Evolutionary conservation across 2,329 filamentous ascomycete genomes (phyloP), one percentile per base, ranked within the genome.

Genomic region (Teratosphaeria pseudoeucalypti): DNA sequence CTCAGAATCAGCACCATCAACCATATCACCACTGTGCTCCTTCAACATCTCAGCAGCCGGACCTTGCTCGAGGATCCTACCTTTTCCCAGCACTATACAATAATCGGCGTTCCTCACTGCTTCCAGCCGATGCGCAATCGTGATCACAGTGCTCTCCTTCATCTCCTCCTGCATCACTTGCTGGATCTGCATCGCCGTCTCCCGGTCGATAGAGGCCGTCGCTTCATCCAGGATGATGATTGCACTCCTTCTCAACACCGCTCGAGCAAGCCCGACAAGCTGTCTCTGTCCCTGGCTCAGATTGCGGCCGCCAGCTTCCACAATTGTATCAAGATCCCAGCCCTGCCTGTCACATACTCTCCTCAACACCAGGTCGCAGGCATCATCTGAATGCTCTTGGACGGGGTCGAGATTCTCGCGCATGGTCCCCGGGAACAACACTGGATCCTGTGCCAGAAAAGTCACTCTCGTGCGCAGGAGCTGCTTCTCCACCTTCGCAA

Each of bases 181-280:
- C 67, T 84, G 80, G 54, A 85, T 82, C 60, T 79, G 70, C 66
- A 75, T 74, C 16, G 83, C 82, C 0, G 83, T 86, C 62, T 85
- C 82, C 57, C 79, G 77, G 68, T 87, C 85, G 62, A 86, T 84
- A 55, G 80, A 83, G 2, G 84, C 84, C 1, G 84, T 86, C 2
- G 84, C 84, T 66, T 87, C 85, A 65, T 88, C 85, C 67, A 88
- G 77, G 56, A 88, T 81, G 10, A 88, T 76, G 62, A 87, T 80
- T 0, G 82, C 74, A 60, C 82, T 84, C n/a, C 81, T 73, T 9
- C 84, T 72, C 54, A 88, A 70, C 57, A 87, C 78, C 0, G 85
- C 84, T n/a, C 85, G 71, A 0, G 84, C 82, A 1, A 88, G 74
- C 0, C 84, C 84, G 2, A 88, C 82, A 0, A 88, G 76, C 66